These are phyloP conservation scores for Triticum urartu DNA, from an alignment of 176 grass and related monocot species.

Conservation along the genomic window DNA sequence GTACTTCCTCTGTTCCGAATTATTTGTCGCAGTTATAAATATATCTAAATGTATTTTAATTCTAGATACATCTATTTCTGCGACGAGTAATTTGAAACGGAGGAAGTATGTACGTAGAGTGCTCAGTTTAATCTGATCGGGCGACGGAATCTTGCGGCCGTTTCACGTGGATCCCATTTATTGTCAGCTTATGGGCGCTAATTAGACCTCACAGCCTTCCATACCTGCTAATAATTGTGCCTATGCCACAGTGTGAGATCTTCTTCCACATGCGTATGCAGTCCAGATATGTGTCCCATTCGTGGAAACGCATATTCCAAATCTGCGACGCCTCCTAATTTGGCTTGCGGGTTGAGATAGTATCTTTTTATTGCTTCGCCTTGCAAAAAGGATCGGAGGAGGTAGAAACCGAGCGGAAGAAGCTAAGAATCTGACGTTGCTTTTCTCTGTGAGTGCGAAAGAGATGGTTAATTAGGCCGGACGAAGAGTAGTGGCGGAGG, in stretches of 20 bases:
- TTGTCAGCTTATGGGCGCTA: background rate
- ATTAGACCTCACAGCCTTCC: background rate
- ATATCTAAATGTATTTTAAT: too few species aligned
- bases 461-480: background rate
- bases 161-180: slow-evolving; percentile 30
- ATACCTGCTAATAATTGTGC: background rate
- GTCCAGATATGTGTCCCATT: background rate
- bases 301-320: background rate
- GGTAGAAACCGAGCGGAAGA: background rate
- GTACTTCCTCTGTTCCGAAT: too few species aligned
- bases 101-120: too few species aligned
- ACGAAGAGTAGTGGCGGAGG: background rate
- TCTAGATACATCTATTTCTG: too few species aligned
- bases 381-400: background rate
- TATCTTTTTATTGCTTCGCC: background rate
- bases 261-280: background rate
- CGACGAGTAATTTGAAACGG: too few species aligned
- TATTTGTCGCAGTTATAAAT: too few species aligned
- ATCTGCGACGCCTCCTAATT: background rate
- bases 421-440: background rate
- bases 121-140: background rate
- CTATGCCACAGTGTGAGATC: background rate
- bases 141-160: background rate
- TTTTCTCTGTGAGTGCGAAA: background rate
- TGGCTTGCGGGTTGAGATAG: background rate